phyloP scores from a whole-genome alignment of 2,329 filamentous ascomycete species.

The Epichloe uncinata region DNA sequence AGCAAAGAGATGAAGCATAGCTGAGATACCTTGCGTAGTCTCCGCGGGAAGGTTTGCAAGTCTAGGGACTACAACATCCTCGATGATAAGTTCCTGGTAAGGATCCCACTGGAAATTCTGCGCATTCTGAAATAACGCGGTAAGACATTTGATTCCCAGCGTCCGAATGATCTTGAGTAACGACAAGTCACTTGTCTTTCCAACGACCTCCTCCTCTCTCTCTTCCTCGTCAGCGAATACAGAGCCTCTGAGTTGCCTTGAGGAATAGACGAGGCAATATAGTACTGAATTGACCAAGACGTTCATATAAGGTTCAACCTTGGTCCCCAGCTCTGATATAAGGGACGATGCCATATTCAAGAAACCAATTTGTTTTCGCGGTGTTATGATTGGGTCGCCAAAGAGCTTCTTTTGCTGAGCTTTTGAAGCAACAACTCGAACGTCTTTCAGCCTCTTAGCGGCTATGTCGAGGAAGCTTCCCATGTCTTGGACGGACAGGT shows the following conservation, averaged over 20 bases:
- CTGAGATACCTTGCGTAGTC: slow-evolving; percentile 80
- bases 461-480: slow-evolving; percentile 74
- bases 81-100: slow-evolving; percentile 58
- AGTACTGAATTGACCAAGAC: slow-evolving; percentile 64
- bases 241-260: slow-evolving; percentile 39
- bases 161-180: slow-evolving; percentile 54
- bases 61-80: slow-evolving; percentile 63
- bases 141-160: slow-evolving; percentile 70
- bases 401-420: slow-evolving; percentile 39
- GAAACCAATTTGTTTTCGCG: slow-evolving; percentile 78
- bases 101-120: slow-evolving; percentile 56
- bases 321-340: slow-evolving; percentile 68
- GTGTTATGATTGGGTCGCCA: slow-evolving; percentile 43
- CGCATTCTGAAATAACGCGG: slow-evolving; percentile 62
- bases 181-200: slow-evolving; percentile 35
- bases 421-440: slow-evolving; percentile 42
- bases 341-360: slow-evolving; percentile 84
- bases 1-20: slow-evolving; percentile 64
- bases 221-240: slow-evolving; percentile 18
- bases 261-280: slow-evolving; percentile 65
- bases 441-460: slow-evolving; percentile 52
- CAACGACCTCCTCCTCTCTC: slow-evolving; percentile 27
- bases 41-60: slow-evolving; percentile 69
- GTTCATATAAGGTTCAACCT: slow-evolving; percentile 53
- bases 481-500: slow-evolving; percentile 61